Conservation (phyloP, 108 stramenopile genomes). For the Discostella stelligeroides region DNA sequence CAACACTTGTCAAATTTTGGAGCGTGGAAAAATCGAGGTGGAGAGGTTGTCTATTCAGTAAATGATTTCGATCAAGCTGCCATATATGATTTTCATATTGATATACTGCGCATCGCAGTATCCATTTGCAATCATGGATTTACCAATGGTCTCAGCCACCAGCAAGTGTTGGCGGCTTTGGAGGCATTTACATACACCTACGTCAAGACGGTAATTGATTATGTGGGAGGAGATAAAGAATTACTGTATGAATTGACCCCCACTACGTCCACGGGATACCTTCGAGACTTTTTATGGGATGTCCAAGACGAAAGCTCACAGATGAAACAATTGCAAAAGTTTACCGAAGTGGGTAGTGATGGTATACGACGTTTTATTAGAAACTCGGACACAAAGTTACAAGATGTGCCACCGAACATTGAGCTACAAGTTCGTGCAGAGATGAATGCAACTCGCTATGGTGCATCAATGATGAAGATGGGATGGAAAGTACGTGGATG, state of each 20-base stretch:
- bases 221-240: constrained; percentile 56
- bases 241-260: constrained; percentile 54
- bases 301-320: constrained; percentile 28
- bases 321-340: constrained; percentile 54
- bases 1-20: constrained; percentile 75
- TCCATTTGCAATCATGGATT: constrained; percentile 59
- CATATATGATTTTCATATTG: constrained; percentile 71
- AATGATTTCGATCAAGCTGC: constrained; percentile 78
- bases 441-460: constrained; percentile 55
- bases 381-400: constrained; percentile 44
- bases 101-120: constrained; percentile 64
- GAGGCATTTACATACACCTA: constrained; percentile 57
- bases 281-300: constrained; percentile 54
- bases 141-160: constrained; percentile 47
- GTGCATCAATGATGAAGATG: constrained; percentile 67
- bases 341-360: constrained; percentile 45
- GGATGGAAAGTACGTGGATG: constrained; percentile 62
- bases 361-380: constrained; percentile 33
- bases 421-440: constrained; percentile 43
- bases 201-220: constrained; percentile 48
- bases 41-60: constrained; percentile 64
- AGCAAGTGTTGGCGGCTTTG: constrained; percentile 39
- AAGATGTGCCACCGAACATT: constrained; percentile 39
- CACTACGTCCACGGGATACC: constrained; percentile 41
- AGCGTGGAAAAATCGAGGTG: constrained; percentile 56